Evolutionary conservation across 1,284 basidiomycete genomes (phyloP).

Genomic region (Sporisorium sorghi): DNA sequence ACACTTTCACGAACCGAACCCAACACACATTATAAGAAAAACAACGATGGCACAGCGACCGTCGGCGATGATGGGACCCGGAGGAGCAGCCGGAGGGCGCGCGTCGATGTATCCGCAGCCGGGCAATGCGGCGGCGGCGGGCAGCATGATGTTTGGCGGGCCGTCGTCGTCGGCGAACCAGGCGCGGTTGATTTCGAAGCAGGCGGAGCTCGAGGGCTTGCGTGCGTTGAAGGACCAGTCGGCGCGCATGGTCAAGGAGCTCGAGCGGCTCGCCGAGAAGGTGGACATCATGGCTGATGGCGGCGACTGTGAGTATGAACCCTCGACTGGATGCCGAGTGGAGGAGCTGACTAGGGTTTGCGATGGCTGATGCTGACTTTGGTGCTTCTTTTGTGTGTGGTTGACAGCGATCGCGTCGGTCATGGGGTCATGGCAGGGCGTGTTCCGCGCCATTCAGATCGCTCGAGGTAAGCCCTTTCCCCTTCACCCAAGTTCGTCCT

Average conservation of each 20-base stretch:
- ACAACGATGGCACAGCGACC: constrained; percentile 39
- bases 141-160: constrained; percentile 46
- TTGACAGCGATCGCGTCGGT: constrained; percentile 63
- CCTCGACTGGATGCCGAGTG: too few relatives aligned
- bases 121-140: constrained; percentile 17
- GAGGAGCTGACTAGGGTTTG: neutral
- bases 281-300: constrained; percentile 63
- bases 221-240: constrained; percentile 61
- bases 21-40: too few relatives aligned
- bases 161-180: constrained; percentile 48
- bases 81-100: constrained; percentile 27
- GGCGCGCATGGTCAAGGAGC: constrained; percentile 60
- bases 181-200: constrained; percentile 56
- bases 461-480: constrained; percentile 51
- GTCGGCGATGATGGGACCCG: constrained; percentile 28
- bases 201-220: constrained; percentile 64
- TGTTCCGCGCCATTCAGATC: constrained; percentile 66
- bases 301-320: constrained; percentile 61
- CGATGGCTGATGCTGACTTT: constrained; percentile 7
- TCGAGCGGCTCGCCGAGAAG: constrained; percentile 57
- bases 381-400: neutral
- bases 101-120: constrained; percentile 46
- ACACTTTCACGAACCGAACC: neutral
- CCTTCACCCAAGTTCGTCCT: neutral
- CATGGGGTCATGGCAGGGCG: constrained; percentile 65